Percentiles rank a stretch among this genome's conserved stretches.
Evolutionary conservation across 352 stramenopile species (phyloP).

Genomic region (Globisporangium radiosum): DNA sequence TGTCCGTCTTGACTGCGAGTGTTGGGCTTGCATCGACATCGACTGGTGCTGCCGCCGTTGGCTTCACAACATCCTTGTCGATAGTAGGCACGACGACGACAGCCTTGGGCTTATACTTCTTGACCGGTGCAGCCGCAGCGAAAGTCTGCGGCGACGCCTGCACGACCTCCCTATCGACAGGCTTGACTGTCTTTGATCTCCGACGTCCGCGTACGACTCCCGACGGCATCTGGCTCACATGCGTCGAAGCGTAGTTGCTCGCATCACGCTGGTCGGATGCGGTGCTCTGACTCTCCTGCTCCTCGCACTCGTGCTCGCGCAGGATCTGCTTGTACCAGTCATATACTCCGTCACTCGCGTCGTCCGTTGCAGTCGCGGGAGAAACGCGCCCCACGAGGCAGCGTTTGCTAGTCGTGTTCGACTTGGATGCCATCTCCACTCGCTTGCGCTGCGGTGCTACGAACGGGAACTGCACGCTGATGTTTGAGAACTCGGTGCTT

Average conservation of each 20-base stretch:
- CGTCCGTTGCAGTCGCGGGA: neutral
- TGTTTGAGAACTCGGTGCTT: slow-evolving; percentile 14
- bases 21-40: neutral
- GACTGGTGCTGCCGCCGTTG: neutral
- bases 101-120: slow-evolving; percentile 8
- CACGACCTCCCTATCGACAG: neutral
- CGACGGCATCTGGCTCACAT: neutral
- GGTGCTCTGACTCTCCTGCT: neutral
- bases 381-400: no score
- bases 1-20: neutral
- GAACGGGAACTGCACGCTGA: slow-evolving; percentile 61
- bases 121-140: neutral
- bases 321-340: slow-evolving; percentile 6
- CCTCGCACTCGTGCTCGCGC: slow-evolving; percentile 15
- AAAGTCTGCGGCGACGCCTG: neutral
- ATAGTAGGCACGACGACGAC: slow-evolving; percentile 17
- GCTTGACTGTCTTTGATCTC: neutral
- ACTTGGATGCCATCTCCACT: slow-evolving; percentile 11
- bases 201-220: neutral
- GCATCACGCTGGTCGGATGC: no score
- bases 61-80: slow-evolving; percentile 9
- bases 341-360: neutral
- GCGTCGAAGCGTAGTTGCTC: neutral
- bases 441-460: slow-evolving; percentile 25
- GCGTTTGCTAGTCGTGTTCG: neutral